These are phyloP conservation scores for Phytophthora sansomeana DNA, from an alignment of 352 stramenopile species.

Conservation along the genomic window DNA sequence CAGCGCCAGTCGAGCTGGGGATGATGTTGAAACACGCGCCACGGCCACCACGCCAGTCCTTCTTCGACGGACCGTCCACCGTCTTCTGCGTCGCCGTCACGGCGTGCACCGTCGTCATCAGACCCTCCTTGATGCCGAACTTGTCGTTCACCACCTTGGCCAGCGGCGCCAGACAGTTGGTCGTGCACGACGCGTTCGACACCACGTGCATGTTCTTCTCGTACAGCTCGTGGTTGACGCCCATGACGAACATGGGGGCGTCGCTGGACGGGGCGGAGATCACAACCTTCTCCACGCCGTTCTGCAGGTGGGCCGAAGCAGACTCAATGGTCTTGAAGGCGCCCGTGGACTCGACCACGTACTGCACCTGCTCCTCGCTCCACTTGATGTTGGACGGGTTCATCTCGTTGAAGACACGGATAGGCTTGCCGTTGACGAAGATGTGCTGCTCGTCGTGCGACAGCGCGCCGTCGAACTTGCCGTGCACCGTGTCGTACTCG, in stretches of 20 bases:
- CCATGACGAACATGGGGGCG: constrained; percentile 99
- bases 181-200: constrained; percentile 99
- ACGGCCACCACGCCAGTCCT: constrained; percentile 98
- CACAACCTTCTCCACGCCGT: too few species aligned
- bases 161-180: constrained; percentile 98
- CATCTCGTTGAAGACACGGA: constrained; percentile 95
- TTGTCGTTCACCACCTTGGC: constrained; percentile 99
- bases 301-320: too few species aligned
- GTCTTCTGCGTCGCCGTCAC: constrained; percentile 97
- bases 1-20: constrained; percentile 96
- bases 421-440: constrained; percentile 93
- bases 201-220: constrained; percentile 95
- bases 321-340: too few species aligned
- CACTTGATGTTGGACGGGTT: constrained; percentile 96
- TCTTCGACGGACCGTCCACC: constrained; percentile 97
- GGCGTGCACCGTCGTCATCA: constrained; percentile 99
- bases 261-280: too few species aligned
- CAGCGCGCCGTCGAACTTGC: constrained; percentile 86
- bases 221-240: constrained; percentile 98
- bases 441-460: constrained; percentile 90
- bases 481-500: constrained; percentile 94
- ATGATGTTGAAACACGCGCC: constrained; percentile 99
- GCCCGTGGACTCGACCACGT: too few species aligned
- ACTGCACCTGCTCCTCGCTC: constrained; percentile 90
- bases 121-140: constrained; percentile 97